These are phyloP conservation scores for Hypholoma fasciculare DNA, from an alignment of 768 basidiomycete species.

Conservation along the genomic window DNA sequence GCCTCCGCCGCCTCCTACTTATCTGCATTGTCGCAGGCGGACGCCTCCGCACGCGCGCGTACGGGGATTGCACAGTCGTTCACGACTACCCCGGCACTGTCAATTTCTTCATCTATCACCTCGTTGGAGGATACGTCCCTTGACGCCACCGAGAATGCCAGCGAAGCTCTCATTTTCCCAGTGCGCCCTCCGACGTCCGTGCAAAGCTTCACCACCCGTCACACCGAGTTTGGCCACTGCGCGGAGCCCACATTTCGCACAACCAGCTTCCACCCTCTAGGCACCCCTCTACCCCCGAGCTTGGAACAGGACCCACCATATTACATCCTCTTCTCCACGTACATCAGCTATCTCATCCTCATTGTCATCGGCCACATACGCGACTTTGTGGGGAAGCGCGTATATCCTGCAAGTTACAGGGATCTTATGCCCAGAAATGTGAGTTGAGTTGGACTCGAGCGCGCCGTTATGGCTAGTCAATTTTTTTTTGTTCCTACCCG, in stretches of 20 bases:
- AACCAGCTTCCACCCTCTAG: conserved; percentile 58
- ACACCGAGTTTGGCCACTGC: conserved; percentile 93
- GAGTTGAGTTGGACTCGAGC: conserved; percentile 31
- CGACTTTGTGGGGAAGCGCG: conserved; percentile 91
- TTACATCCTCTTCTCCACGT: conserved; percentile 89
- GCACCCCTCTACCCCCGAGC: conserved; percentile 48
- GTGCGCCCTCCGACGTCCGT: conserved; percentile 61
- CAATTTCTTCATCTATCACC: too few relatives aligned
- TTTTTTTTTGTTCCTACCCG: too few relatives aligned
- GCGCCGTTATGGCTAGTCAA: too few relatives aligned
- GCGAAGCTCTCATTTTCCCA: too few relatives aligned
- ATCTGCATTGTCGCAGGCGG: too few relatives aligned
- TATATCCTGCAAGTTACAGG: conserved; percentile 65
- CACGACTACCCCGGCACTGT: too few relatives aligned
- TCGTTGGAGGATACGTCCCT: too few relatives aligned
- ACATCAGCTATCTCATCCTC: conserved; percentile 90
- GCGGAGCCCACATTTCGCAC: conserved; percentile 72
- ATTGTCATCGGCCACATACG: conserved; percentile 91
- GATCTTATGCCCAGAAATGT: conserved; percentile 87
- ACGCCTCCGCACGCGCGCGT: too few relatives aligned
- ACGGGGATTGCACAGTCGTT: too few relatives aligned
- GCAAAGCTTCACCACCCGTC: conserved; percentile 74
- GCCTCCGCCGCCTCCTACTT: too few relatives aligned
- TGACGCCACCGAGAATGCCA: too few relatives aligned
- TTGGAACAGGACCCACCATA: conserved; percentile 87